Percentiles rank a stretch among this genome's conserved stretches.
Conservation (phyloP, 2,329 filamentous ascomycete genomes). For the Aspergillus ibericus region DNA sequence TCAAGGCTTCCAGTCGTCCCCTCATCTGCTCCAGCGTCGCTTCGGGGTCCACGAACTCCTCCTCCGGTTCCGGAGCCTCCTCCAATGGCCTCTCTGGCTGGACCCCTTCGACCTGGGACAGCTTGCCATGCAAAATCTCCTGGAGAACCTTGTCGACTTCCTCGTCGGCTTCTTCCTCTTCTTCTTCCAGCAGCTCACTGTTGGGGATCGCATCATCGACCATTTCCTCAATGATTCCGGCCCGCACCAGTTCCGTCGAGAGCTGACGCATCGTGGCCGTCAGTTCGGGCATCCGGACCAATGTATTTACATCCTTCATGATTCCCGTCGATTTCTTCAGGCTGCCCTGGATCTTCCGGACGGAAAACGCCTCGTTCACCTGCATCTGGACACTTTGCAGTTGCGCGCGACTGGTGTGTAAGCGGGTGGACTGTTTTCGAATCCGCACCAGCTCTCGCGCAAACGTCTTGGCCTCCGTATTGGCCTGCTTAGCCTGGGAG, state of each 20-base stretch:
- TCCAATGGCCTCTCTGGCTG: slow-evolving; percentile 56
- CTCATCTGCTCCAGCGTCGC: slow-evolving; percentile 94
- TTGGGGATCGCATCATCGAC: slow-evolving; percentile 80
- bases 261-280: slow-evolving; percentile 87
- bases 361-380: slow-evolving; percentile 92
- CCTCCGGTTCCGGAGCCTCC: slow-evolving; percentile 55
- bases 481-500: slow-evolving; percentile 73
- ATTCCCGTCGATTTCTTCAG: slow-evolving; percentile 84
- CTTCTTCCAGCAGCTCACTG: slow-evolving; percentile 66
- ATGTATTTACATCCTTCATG: slow-evolving; percentile 92
- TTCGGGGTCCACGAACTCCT: slow-evolving; percentile 83
- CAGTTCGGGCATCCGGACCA: slow-evolving; percentile 82
- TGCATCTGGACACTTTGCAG: slow-evolving; percentile 94
- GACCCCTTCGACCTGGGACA: slow-evolving; percentile 64
- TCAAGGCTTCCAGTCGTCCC: slow-evolving; percentile 82
- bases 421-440: slow-evolving; percentile 70
- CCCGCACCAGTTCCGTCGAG: slow-evolving; percentile 83
- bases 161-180: slow-evolving; percentile 73
- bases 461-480: slow-evolving; percentile 80
- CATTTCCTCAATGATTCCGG: slow-evolving; percentile 98
- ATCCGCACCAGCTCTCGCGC: slow-evolving; percentile 82
- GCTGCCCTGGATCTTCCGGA: slow-evolving; percentile 92
- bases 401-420: slow-evolving; percentile 87
- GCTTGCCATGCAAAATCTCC: slow-evolving; percentile 81
- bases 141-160: slow-evolving; percentile 93